Evolutionary conservation across 257 asterid genomes (phyloP), one percentile per base, ranked within the genome.

Genomic region (Striga asiatica): DNA sequence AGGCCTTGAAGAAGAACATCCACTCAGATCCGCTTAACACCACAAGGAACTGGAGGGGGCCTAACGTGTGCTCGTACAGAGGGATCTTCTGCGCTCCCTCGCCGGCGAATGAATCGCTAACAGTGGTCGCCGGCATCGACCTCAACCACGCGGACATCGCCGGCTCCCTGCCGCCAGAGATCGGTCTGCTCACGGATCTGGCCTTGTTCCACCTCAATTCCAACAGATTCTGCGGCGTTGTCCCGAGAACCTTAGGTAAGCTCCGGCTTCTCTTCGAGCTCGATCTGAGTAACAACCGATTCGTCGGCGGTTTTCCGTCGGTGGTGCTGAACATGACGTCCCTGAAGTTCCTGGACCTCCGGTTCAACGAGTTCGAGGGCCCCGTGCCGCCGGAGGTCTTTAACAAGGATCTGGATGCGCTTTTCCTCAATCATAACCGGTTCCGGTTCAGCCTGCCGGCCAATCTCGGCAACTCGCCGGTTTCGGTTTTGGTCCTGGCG

Each of bases 331-430:
- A 60, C 1, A 27, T 76, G 62, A 82, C 86, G 18, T 34, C 64
- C 1, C 28, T 76, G 63, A 79, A 79, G 11, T 79, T 64, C 50
- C 20, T 79, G 58, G 86, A 79, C 29, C 71, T 79, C 2, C 64
- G 86, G 71, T 76, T 79, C 11, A 79, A 76, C 5, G 83, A 79
- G 8, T 79, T 79, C 50, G 82, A 79, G 13, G 86, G 86, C 3
- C 65, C 74, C 9, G 79, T 79, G 2, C 82, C 86, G 0, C 2
- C 56, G 8, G 34, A 60, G 71, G n/a, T 76, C 4, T 76, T 79
- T 39, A 78, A 73, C 22, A 79, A 76, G 29, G 67, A 65, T 8
- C 54, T 79, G 61, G 83, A 79, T 24, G 83, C 83, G 0, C 4
- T 76, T 21, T 73, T 79, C 21, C 9, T 73, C 27, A 79, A 79